Evolutionary conservation across 768 basidiomycete genomes (phyloP).

Genomic region (Hebeloma cylindrosporum): DNA sequence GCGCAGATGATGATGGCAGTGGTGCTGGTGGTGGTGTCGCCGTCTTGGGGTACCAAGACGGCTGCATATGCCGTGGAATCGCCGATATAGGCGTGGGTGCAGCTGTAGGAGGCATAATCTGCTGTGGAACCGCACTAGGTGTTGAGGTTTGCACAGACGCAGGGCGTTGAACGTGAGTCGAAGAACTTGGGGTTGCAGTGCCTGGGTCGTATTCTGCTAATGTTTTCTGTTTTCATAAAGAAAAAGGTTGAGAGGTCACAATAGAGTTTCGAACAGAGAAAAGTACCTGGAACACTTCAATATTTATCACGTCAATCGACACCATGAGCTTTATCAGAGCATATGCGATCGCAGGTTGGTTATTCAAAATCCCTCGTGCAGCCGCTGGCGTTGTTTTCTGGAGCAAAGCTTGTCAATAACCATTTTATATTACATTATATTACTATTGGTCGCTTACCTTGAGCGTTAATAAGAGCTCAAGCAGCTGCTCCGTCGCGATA

Average conservation of each 20-base stretch:
- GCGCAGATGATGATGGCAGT: too few species aligned
- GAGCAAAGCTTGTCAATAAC: slow-evolving; percentile 3
- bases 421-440: neutral
- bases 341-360: slow-evolving; percentile 75
- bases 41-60: slow-evolving; percentile 36
- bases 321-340: slow-evolving; percentile 79
- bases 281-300: slow-evolving; percentile 72
- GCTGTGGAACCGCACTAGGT: slow-evolving; percentile 20
- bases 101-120: slow-evolving; percentile 26
- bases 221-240: slow-evolving; percentile 49
- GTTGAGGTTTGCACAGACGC: slow-evolving; percentile 11
- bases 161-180: slow-evolving; percentile 9
- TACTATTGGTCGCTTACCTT: slow-evolving; percentile 48
- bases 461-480: slow-evolving; percentile 74
- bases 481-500: slow-evolving; percentile 61
- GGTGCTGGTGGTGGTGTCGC: slow-evolving; percentile 31
- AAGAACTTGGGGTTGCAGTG: slow-evolving; percentile 16
- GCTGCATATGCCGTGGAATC: slow-evolving; percentile 48
- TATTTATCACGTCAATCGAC: slow-evolving; percentile 68
- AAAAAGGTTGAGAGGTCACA: neutral
- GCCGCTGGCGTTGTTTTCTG: slow-evolving; percentile 77
- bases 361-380: slow-evolving; percentile 65
- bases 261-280: neutral
- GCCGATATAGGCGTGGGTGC: slow-evolving; percentile 40
- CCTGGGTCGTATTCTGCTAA: slow-evolving; percentile 50